Conservation (phyloP, 2,329 filamentous ascomycete genomes). For the Exophiala sideris region DNA sequence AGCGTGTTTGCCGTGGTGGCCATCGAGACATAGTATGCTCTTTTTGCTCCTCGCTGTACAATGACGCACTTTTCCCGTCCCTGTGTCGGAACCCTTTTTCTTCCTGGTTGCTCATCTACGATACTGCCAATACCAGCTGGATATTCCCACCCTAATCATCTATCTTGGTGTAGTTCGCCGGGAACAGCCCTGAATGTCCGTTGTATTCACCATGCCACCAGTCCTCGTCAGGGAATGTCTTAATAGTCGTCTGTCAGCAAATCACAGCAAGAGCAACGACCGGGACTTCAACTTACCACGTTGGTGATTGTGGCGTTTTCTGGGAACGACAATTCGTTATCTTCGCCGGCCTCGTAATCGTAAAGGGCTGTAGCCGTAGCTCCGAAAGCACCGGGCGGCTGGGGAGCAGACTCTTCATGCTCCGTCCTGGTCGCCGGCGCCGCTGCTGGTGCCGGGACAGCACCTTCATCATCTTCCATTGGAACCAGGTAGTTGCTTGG, state of each 20-base stretch:
- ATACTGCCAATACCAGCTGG: background rate
- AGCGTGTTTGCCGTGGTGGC: no score
- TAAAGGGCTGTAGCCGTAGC: slow-evolving; percentile 81
- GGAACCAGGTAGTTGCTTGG: slow-evolving; percentile 96
- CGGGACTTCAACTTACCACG: slow-evolving; percentile 57
- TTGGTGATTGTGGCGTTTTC: slow-evolving; percentile 79
- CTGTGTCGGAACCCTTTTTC: background rate
- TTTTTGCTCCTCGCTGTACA: no score
- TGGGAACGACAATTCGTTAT: slow-evolving; percentile 82
- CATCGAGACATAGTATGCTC: no score
- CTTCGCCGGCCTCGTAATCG: slow-evolving; percentile 95
- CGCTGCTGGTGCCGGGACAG: slow-evolving; percentile 33
- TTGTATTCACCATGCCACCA: slow-evolving; percentile 94
- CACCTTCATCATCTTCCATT: slow-evolving; percentile 56
- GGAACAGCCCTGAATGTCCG: slow-evolving; percentile 78
- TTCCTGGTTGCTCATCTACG: no score
- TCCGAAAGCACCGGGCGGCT: slow-evolving; percentile 39
- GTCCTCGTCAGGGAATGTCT: slow-evolving; percentile 96
- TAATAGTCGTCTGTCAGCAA: slow-evolving; percentile 3
- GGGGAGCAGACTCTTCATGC: slow-evolving; percentile 19
- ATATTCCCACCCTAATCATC: slow-evolving; percentile 31
- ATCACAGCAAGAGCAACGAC: background rate
- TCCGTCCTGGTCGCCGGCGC: slow-evolving; percentile 41
- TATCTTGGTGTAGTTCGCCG: slow-evolving; percentile 49
- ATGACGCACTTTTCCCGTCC: background rate